A percentile compares a stretch with the other conserved stretches of the same genome.
Evolutionary conservation across 169 alveolate genomes (phyloP).

Genomic region (Plasmodium blacklocki): DNA sequence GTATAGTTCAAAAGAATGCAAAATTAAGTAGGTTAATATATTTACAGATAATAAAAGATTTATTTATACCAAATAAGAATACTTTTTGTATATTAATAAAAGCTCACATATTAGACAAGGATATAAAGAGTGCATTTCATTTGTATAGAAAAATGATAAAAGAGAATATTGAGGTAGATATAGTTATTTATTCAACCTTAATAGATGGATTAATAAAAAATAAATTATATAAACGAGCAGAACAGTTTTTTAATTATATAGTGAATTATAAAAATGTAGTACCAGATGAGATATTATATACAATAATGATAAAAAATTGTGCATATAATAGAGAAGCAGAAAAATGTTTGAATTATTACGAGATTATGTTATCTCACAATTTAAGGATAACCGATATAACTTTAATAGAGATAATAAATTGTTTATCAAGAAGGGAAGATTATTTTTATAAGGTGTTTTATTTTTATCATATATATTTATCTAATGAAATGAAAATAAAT

Average conservation of each 20-base stretch:
- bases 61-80: slow-evolving; percentile 82
- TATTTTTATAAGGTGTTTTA: slow-evolving; percentile 84
- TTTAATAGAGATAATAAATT: slow-evolving; percentile 83
- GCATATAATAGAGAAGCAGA: slow-evolving; percentile 83
- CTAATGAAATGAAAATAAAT: slow-evolving; percentile 83
- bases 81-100: slow-evolving; percentile 86
- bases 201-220: slow-evolving; percentile 85
- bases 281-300: slow-evolving; percentile 89
- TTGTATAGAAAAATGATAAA: slow-evolving; percentile 86
- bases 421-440: slow-evolving; percentile 79
- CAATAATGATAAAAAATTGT: slow-evolving; percentile 90
- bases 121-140: slow-evolving; percentile 83
- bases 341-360: slow-evolving; percentile 85
- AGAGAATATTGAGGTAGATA: slow-evolving; percentile 83
- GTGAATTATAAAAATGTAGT: slow-evolving; percentile 87
- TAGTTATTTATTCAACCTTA: slow-evolving; percentile 84
- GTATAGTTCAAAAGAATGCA: slow-evolving; percentile 75
- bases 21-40: slow-evolving; percentile 83
- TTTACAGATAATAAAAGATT: slow-evolving; percentile 84
- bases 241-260: slow-evolving; percentile 85
- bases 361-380: slow-evolving; percentile 82
- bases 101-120: slow-evolving; percentile 82
- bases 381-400: slow-evolving; percentile 86
- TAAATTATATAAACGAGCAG: slow-evolving; percentile 81
- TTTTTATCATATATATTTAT: slow-evolving; percentile 83